Evolutionary conservation across 345 rosid genomes (phyloP).

Genomic region (Eucalyptus curtisii): DNA sequence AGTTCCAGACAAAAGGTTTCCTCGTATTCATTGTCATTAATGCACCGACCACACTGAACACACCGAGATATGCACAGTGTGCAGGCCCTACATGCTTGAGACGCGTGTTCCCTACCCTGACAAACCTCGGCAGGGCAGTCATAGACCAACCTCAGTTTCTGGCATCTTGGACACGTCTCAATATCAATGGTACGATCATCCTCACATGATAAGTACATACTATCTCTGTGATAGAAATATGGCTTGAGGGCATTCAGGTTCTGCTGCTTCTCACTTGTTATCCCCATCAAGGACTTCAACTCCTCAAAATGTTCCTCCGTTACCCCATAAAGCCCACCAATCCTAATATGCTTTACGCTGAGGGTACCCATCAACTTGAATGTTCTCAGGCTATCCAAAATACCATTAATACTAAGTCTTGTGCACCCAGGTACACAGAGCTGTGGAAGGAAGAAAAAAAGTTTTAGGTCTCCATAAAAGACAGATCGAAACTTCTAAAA

Average conservation of each 20-base stretch:
- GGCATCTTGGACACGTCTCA: constrained; percentile 86
- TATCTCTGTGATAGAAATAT: constrained; percentile 53
- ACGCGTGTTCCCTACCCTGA: constrained; percentile 26
- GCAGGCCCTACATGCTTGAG: constrained; percentile 72
- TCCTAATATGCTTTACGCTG: constrained; percentile 59
- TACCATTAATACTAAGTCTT: constrained; percentile 57
- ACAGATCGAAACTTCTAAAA: not conserved
- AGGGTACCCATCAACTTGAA: constrained; percentile 30
- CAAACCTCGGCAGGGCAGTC: constrained; percentile 88
- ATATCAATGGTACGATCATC: constrained; percentile 72
- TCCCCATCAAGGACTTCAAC: constrained; percentile 40
- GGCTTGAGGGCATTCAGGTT: constrained; percentile 26
- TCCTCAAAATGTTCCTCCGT: constrained; percentile 56
- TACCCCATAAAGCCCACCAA: constrained; percentile 74
- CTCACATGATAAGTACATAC: constrained; percentile 46
- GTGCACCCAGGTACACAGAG: constrained; percentile 86
- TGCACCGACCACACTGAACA: constrained; percentile 77
- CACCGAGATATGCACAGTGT: constrained; percentile 73
- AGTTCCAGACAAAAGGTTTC: constrained; percentile 78
- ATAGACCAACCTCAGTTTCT: constrained; percentile 60
- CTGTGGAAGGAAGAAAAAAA: constrained; percentile 19
- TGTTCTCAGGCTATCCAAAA: constrained; percentile 48
- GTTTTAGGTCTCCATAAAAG: not conserved
- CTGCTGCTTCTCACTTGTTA: constrained; percentile 11
- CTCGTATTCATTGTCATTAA: constrained; percentile 65